phyloP scores from a whole-genome alignment of 768 basidiomycete species.

The Tubosaeta brunneosetosa region DNA sequence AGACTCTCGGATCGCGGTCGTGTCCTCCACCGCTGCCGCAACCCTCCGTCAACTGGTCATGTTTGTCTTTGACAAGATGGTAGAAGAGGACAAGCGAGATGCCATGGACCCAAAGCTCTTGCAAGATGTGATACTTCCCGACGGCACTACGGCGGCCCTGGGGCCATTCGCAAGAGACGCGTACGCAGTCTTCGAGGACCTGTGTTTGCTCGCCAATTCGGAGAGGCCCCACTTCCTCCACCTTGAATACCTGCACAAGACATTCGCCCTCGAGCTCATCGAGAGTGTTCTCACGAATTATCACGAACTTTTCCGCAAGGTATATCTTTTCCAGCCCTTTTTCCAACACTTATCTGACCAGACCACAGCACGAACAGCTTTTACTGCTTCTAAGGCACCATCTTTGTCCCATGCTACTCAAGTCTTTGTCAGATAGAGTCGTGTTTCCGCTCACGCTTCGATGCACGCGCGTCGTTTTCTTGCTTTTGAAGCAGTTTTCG shows the following conservation, averaged over 20 bases:
- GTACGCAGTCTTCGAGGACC: conserved; percentile 85
- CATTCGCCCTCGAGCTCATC: conserved; percentile 94
- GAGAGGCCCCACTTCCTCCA: conserved; percentile 79
- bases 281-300: conserved; percentile 96
- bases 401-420: conserved; percentile 85
- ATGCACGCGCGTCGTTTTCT: conserved; percentile 89
- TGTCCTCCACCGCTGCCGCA: conserved; percentile 95
- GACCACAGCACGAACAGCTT: conserved; percentile 67
- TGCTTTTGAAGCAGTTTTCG: conserved; percentile 89
- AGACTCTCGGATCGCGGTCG: conserved; percentile 92
- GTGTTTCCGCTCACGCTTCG: conserved; percentile 86
- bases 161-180: conserved; percentile 79
- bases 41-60: conserved; percentile 94
- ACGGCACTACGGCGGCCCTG: conserved; percentile 59
- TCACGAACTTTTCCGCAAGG: conserved; percentile 78
- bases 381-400: conserved; percentile 85
- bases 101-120: conserved; percentile 11
- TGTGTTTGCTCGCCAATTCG: conserved; percentile 82
- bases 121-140: conserved; percentile 55
- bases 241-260: conserved; percentile 80
- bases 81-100: conserved; percentile 61
- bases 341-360: conserved; percentile 1
- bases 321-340: conserved; percentile 23
- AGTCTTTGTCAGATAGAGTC: conserved; percentile 76
- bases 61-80: conserved; percentile 96